These are phyloP conservation scores for Colletotrichum lentis DNA, from an alignment of 2,329 filamentous ascomycete genomes.

Conservation along the genomic window DNA sequence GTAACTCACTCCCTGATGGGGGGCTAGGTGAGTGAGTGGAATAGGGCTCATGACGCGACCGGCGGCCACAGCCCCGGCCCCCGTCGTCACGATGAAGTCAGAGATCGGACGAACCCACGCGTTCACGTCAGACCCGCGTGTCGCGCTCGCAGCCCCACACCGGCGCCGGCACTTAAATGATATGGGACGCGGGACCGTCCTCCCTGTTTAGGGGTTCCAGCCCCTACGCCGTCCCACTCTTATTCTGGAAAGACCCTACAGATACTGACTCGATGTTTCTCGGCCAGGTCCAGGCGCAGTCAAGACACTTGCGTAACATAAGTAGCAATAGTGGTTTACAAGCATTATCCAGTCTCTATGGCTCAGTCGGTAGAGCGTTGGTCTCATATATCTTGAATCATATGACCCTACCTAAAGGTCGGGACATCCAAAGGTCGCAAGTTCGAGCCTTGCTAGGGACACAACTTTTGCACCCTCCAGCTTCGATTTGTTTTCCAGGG, in stretches of 20 bases:
- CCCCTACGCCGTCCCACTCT: neutral
- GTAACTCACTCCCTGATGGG: no score
- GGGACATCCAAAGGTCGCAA: slow-evolving; percentile 36
- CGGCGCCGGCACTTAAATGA: neutral
- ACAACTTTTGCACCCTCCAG: neutral
- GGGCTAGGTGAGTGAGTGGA: neutral
- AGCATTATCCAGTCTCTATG: slow-evolving; percentile 9
- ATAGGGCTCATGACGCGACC: neutral
- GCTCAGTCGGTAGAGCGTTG: slow-evolving; percentile 36
- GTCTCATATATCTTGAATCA: slow-evolving; percentile 14
- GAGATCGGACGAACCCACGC: neutral
- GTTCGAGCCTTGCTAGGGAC: slow-evolving; percentile 36
- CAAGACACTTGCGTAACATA: no score
- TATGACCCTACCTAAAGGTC: slow-evolving; percentile 16
- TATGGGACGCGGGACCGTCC: neutral
- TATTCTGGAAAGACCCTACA: neutral
- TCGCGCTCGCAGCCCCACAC: neutral
- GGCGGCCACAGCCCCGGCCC: no score
- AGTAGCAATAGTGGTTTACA: no score
- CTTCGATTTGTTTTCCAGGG: neutral
- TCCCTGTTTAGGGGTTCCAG: neutral
- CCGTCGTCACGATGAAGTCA: neutral
- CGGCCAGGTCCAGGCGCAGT: no score
- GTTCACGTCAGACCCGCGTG: neutral
- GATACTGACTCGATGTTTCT: neutral